Base-by-base conservation (phyloP, 352 stramenopile genomes). In the Pythium sp. region DNA sequence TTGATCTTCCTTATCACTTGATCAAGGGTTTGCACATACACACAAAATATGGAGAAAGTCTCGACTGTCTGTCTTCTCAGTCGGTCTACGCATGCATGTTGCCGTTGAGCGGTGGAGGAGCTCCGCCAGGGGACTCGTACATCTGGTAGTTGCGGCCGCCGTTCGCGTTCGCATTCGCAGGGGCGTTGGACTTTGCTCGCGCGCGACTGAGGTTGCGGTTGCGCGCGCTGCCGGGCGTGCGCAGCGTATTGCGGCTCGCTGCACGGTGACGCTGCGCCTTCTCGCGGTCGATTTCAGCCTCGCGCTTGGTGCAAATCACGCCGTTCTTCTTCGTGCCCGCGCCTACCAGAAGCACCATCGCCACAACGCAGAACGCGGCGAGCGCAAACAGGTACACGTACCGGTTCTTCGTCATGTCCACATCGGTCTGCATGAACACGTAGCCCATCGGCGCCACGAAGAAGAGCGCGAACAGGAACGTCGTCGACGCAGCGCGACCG, bases 301-400 rank as follows among this genome's bases (percentile, higher is more conserved):
- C 82, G 0, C 54, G n/a, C 58, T 77, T 78, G 7, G 82, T 84
- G 36, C 77, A 85, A 59, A 90, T 86, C 36, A 90, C 65, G 8
- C 82, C 82, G 60, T 90, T 90, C 64, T 80, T 86, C 70, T 80
- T 83, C 8, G 80, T 85, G 41, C 80, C 79, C 3, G 82, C 80
- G 30, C 77, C 77, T 12, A 90, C 24, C 1, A 90, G 59, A 28
- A 90, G 54, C 24, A 87, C 69, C 28, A 89, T 67, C 1, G 70
- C 24, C 12, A 81, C 46, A 18, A 90, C 70, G 58, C 80, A 81
- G 59, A 76, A 75, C 14, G 67, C 77, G 34, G 79, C 68, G 5
- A 89, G 79, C 5, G 68, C 79, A 56, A 89, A 90, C 55, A 90
- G 41, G 57, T 87, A 86, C 20, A 87, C 22, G 58, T 87, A 85